Evolutionary conservation across 345 rosid genomes (phyloP).

Genomic region (Passiflora organensis): DNA sequence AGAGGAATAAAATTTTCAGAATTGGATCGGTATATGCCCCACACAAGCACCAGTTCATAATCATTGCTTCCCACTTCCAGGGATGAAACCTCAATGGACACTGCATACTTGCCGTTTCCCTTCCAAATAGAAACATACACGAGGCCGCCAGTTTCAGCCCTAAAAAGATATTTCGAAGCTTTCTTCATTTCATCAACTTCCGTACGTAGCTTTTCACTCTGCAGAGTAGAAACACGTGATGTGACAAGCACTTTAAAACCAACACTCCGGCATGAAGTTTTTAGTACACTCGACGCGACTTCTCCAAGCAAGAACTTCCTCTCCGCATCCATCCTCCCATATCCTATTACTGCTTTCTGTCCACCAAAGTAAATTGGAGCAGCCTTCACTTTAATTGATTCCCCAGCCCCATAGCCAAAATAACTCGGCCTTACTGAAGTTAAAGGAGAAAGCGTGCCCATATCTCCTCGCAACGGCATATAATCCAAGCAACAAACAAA

Average conservation of each 20-base stretch:
- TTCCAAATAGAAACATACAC: conserved; percentile 57
- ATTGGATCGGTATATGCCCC: conserved; percentile 73
- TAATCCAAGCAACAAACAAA: neutral
- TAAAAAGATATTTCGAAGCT: conserved; percentile 50
- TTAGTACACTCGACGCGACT: conserved; percentile 14
- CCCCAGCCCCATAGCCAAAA: conserved; percentile 27
- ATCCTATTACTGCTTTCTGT: conserved; percentile 16
- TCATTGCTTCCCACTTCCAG: conserved; percentile 29
- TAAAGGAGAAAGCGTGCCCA: conserved; percentile 49
- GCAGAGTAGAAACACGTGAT: conserved; percentile 39
- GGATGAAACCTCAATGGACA: conserved; percentile 57
- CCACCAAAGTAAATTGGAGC: conserved; percentile 18
- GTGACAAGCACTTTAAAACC: conserved; percentile 38
- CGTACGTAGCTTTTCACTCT: conserved; percentile 29
- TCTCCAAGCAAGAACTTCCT: conserved; percentile 23
- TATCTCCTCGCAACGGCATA: conserved; percentile 15
- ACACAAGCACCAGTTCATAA: conserved; percentile 40
- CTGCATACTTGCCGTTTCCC: conserved; percentile 45
- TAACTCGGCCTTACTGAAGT: conserved; percentile 27
- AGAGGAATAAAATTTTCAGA: conserved; percentile 48
- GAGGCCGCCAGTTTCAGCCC: conserved; percentile 65
- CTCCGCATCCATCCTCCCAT: conserved; percentile 23
- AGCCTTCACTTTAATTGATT: conserved; percentile 30
- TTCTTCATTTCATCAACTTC: conserved; percentile 36
- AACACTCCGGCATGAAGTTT: conserved; percentile 12